These are phyloP conservation scores for Bruguiera parviflora DNA, from an alignment of 345 rosid species.

Conservation along the genomic window DNA sequence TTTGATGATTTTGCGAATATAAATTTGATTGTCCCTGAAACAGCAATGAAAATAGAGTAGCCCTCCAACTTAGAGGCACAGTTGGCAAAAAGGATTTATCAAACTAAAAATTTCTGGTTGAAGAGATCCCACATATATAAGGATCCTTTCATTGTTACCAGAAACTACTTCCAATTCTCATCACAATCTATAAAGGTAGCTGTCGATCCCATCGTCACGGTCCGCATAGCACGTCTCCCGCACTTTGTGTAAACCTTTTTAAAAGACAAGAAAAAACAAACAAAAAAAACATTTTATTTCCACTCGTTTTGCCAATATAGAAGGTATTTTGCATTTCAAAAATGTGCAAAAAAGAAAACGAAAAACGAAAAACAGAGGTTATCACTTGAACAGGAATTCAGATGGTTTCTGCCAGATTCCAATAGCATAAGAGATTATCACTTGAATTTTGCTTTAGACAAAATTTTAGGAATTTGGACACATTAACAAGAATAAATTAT, in stretches of 20 bases:
- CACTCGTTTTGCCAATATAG: no score
- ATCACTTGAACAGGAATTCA: no score
- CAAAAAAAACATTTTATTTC: background rate
- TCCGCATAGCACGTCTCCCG: slow-evolving; percentile 93
- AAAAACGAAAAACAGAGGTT: no score
- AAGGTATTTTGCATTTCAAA: no score
- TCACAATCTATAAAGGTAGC: slow-evolving; percentile 91
- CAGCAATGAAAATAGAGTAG: background rate
- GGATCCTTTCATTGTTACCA: slow-evolving; percentile 85
- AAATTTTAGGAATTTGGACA: no score
- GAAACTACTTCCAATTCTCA: slow-evolving; percentile 81
- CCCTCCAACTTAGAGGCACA: background rate
- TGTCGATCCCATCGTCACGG: slow-evolving; percentile 94
- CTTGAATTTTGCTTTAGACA: no score
- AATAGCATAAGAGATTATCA: no score
- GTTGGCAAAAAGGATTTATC: background rate
- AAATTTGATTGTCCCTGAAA: slow-evolving; percentile 76
- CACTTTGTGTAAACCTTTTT: slow-evolving; percentile 83
- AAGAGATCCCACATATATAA: slow-evolving; percentile 85
- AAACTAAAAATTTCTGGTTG: slow-evolving; percentile 32
- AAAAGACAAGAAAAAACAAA: slow-evolving; percentile 7
- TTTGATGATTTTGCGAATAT: slow-evolving; percentile 87
- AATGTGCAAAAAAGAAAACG: no score
- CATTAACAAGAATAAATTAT: no score
- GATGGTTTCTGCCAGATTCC: no score